Base-by-base conservation (phyloP, 495 filamentous ascomycete species). In the Jackrogersella minutella region DNA sequence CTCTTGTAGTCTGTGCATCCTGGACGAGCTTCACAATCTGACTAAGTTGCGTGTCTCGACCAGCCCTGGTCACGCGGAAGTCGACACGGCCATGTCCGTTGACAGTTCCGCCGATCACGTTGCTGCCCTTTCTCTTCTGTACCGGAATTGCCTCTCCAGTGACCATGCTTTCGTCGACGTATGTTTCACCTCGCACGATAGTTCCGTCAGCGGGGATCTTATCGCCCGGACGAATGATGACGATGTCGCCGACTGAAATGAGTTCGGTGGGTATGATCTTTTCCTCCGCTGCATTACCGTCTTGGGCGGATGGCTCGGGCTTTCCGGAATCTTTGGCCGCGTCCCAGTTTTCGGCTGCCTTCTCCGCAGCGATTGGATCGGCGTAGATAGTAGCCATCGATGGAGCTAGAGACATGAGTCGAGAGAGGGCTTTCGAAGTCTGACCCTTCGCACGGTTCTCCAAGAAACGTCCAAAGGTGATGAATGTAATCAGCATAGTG, bases 11-110 rank as follows among this genome's bases (percentile, higher is more conserved):
- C 73, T 99, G 95, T 5, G 96, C 95, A 72, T 97, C 91, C 73
- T 98, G 95, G 0, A 99, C 96, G 8, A 98, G 84, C 71, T 94
- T 93, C 47, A 99, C 96, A 60, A 99, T 99, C 73, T 98, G 96
- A 77, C 92, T 96, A 17, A 99, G 86, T 68, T 98, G 96, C 0
- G 95, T 99, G 74, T 98, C 94, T 58, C 92, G 88, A 36, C 95
- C 96, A 3, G 94, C 93, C 64, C 95, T 85, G 7, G 92, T 97
- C 47, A 99, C 95, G 44, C 90, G 88, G 78, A 99, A 95, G 74
- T 99, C 95, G 21, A 98, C 79, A 13, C 94, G 84, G 3, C 94
- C 94, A 41, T 92, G 88, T 17, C 93, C 93, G 71, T 99, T 99
- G 64, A 99, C 94, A 4, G 95, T 99, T 7, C 95, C 95, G n/a